phyloP scores from a whole-genome alignment of 805 yeast genomes.

The Komagataella ulmi region DNA sequence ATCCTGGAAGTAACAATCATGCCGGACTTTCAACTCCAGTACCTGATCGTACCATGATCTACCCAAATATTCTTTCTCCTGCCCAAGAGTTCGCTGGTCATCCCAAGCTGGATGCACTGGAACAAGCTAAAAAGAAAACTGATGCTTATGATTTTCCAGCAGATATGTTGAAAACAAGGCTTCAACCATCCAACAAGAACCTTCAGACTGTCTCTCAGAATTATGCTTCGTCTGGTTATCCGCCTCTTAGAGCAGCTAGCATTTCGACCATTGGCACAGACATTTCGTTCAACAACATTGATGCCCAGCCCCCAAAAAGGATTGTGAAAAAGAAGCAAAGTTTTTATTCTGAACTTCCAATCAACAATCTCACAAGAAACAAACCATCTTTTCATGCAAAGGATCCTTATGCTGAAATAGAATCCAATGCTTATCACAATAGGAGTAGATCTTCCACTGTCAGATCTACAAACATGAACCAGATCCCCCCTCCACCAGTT shows the following conservation, averaged over 20 bases:
- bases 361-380: constrained; percentile 13
- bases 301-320: constrained; percentile 4
- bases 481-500: constrained; percentile 1
- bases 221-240: background rate
- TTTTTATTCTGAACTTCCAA: constrained; percentile 50
- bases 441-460: constrained; percentile 1
- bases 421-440: background rate
- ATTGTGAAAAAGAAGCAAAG: constrained; percentile 19
- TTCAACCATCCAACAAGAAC: background rate
- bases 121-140: constrained; percentile 35
- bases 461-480: background rate
- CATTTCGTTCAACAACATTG: background rate
- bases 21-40: background rate
- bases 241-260: background rate
- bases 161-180: constrained; percentile 23
- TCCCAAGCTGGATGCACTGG: constrained; percentile 5
- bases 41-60: background rate
- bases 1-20: background rate
- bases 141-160: constrained; percentile 71
- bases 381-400: constrained; percentile 1
- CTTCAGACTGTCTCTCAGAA: background rate
- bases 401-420: constrained; percentile 7
- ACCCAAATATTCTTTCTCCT: background rate
- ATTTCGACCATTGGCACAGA: background rate
- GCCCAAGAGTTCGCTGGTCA: background rate